Conservation (phyloP, 768 basidiomycete species). For the Boletellus emodensis region DNA sequence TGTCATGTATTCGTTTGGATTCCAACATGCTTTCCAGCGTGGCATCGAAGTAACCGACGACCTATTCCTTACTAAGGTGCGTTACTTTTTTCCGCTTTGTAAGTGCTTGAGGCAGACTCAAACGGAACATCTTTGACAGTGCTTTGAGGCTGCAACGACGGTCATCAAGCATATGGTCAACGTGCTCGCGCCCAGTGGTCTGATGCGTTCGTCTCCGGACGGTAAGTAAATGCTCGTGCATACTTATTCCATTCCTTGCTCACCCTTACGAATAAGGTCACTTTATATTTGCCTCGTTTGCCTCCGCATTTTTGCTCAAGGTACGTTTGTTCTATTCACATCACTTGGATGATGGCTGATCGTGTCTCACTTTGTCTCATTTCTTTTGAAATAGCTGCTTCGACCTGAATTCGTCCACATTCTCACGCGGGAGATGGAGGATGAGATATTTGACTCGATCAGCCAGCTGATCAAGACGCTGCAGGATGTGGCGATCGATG, state of each 20-base stretch:
- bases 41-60: conserved; percentile 60
- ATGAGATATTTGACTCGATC: conserved; percentile 68
- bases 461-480: conserved; percentile 68
- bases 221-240: conserved; percentile 38
- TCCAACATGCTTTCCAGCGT: conserved; percentile 76
- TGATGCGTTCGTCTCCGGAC: conserved; percentile 77
- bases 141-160: conserved; percentile 63
- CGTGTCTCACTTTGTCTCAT: neutral
- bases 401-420: conserved; percentile 70
- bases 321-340: conserved; percentile 31
- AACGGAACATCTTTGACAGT: conserved; percentile 30
- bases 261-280: conserved; percentile 43
- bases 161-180: conserved; percentile 67
- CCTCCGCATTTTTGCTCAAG: conserved; percentile 80
- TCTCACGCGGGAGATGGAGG: conserved; percentile 55
- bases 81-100: neutral
- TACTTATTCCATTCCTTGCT: neutral
- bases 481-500: conserved; percentile 74
- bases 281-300: conserved; percentile 77
- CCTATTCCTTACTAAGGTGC: conserved; percentile 65
- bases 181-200: conserved; percentile 62
- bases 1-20: conserved; percentile 85
- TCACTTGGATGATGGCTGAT: no score
- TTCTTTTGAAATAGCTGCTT: conserved; percentile 45
- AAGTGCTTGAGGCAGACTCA: no score